Conservation (phyloP, 1,284 basidiomycete species). For the Flammula alnicola region DNA sequence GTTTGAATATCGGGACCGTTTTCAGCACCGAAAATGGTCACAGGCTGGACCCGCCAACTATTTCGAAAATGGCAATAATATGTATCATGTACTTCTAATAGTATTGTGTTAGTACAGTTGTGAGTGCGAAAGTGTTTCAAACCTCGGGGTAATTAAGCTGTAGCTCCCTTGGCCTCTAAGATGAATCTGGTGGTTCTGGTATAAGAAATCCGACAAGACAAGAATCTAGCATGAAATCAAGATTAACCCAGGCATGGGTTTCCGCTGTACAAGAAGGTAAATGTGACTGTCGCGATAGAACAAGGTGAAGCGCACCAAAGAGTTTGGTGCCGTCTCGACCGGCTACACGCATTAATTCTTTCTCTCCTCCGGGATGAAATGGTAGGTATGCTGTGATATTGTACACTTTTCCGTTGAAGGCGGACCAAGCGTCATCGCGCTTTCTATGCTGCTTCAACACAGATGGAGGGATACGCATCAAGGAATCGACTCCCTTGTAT, state of each 20-base stretch:
- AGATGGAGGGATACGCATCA: constrained; percentile 81
- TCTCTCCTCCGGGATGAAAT: constrained; percentile 94
- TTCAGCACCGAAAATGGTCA: no score
- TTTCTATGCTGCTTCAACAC: constrained; percentile 86
- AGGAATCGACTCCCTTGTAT: constrained; percentile 61
- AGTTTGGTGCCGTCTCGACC: constrained; percentile 94
- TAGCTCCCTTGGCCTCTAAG: neutral
- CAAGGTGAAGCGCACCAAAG: constrained; percentile 68
- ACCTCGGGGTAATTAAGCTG: constrained; percentile 3
- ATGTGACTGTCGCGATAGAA: constrained; percentile 2
- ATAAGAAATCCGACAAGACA: constrained; percentile 91
- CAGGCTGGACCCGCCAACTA: no score
- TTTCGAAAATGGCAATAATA: no score
- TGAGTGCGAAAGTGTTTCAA: constrained; percentile 5
- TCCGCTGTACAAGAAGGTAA: constrained; percentile 33
- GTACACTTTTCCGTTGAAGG: constrained; percentile 94
- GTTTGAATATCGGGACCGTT: no score
- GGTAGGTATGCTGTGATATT: constrained; percentile 93
- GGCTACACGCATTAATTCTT: constrained; percentile 94
- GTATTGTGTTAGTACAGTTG: constrained; percentile 14
- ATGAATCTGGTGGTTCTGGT: constrained; percentile 50
- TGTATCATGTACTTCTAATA: no score
- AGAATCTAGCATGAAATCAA: constrained; percentile 91
- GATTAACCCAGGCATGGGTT: constrained; percentile 85
- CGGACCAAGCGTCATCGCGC: constrained; percentile 92